Evolutionary conservation across 2,329 filamentous ascomycete species (phyloP).

Genomic region (Aspergillus transmontanensis): DNA sequence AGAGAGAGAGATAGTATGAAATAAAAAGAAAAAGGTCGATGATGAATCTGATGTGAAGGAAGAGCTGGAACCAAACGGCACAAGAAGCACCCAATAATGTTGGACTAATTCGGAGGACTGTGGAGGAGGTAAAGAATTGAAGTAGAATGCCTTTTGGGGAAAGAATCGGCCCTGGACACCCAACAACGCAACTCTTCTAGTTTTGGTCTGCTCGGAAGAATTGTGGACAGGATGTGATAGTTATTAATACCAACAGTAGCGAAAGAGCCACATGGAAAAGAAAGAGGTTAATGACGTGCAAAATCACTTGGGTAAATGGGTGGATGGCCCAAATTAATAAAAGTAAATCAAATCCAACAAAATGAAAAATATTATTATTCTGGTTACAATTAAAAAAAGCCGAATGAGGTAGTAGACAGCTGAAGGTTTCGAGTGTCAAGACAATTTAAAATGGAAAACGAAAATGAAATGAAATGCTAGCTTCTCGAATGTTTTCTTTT

Average conservation of each 20-base stretch:
- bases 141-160: slow-evolving; percentile 6
- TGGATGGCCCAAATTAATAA: background rate
- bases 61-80: slow-evolving; percentile 14
- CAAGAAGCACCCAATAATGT: slow-evolving; percentile 18
- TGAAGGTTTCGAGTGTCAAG: background rate
- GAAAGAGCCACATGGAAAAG: slow-evolving; percentile 23
- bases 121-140: background rate
- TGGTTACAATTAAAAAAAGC: background rate
- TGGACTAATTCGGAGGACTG: background rate
- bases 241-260: slow-evolving; percentile 18
- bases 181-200: background rate
- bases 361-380: background rate
- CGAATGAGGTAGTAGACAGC: background rate
- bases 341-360: background rate
- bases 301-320: background rate
- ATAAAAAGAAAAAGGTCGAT: slow-evolving; percentile 6
- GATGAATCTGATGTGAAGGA: slow-evolving; percentile 12
- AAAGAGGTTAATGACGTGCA: slow-evolving; percentile 19
- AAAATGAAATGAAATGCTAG: slow-evolving; percentile 11
- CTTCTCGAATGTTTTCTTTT: background rate
- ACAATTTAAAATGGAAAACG: background rate
- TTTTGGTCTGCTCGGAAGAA: slow-evolving; percentile 14
- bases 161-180: slow-evolving; percentile 3
- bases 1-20: background rate
- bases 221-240: slow-evolving; percentile 21